Evolutionary conservation across 2,329 filamentous ascomycete species (phyloP).

Genomic region (Nannizziopsis arthrosporioides): DNA sequence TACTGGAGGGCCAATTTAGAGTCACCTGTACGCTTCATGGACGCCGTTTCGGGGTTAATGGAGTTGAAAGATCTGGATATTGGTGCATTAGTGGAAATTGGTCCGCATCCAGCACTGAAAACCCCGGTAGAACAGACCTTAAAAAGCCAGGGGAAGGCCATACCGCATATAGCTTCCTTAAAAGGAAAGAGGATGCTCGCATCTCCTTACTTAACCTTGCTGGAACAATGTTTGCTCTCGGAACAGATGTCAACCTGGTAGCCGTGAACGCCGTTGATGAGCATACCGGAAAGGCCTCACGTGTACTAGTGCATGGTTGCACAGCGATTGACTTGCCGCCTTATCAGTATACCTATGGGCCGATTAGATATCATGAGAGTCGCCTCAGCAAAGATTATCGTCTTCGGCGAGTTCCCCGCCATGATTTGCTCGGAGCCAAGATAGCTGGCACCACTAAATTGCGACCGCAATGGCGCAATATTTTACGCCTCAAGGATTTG

Average conservation of each 20-base stretch:
- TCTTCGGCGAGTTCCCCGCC: constrained; percentile 2
- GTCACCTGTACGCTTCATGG: constrained; percentile 12
- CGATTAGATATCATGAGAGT: constrained; percentile 8
- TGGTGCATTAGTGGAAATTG: constrained; percentile 6
- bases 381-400: constrained; percentile 1
- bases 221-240: constrained; percentile 10
- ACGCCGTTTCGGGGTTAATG: not conserved
- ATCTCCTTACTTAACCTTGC: constrained; percentile 4
- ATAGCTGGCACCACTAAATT: constrained; percentile 20
- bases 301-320: constrained; percentile 13
- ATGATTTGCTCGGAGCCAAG: constrained; percentile 19
- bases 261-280: constrained; percentile 1
- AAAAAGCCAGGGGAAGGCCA: constrained; percentile 1
- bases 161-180: constrained; percentile 1
- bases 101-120: constrained; percentile 8
- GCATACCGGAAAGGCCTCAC: not conserved
- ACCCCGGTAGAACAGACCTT: not conserved
- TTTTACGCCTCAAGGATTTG: constrained; percentile 23
- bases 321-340: constrained; percentile 11
- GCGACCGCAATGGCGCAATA: constrained; percentile 31
- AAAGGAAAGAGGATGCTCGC: constrained; percentile 9
- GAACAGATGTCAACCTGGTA: constrained; percentile 5
- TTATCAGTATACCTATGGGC: constrained; percentile 13
- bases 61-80: constrained; percentile 1
- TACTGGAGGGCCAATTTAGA: constrained; percentile 9